Base-by-base conservation (phyloP, 2,329 filamentous ascomycete genomes). In the Arthrinium puccinioides region DNA sequence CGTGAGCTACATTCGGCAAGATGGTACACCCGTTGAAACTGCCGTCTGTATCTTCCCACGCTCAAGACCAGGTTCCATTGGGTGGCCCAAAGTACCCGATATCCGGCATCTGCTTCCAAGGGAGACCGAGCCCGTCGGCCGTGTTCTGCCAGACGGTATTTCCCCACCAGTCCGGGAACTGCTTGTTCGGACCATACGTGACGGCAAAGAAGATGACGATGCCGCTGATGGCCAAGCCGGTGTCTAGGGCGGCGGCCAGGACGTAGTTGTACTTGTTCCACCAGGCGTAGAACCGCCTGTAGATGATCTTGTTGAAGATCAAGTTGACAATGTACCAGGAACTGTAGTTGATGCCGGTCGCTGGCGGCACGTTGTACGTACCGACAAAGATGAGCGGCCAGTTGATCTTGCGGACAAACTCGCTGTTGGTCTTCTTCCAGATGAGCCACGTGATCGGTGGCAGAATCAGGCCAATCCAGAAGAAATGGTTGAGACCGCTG, bases 131-230 rank as follows among this genome's bases (percentile, higher is more conserved):
- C 7, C 53, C 49, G 34, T 60, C 56, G 0, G 55, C 55, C 0
- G 56, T 60, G 25, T 60, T 53, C 33, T 57, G 48, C 56, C 56
- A 58, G 38, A 61, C 57, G n/a, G 47, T 53, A 45, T 72, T 72
- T 24, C 69, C 69, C 69, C 69, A 72, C 69, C 69, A 73, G n/a
- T 43, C 28, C 6, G 79, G 56, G 8, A 52, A 35, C 23, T 44
- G 26, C 28, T 48, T 19, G 28, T 47, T 41, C 9, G 41, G 37
- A 7, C 56, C n/a, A 41, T 44, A 50, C 21, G 51, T 48, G n/a
- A 53, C 39, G 10, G 42, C 28, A 32, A 53, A 53, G 40, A 53
- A 53, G 16, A 53, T 52, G 31, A 52, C 42, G 36, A 51, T 51
- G 23, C 42, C 48, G 20, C 47, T 40, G 13, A 66, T 45, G 9